phyloP scores from a whole-genome alignment of 176 grass and related monocot species.

The Canna indica region DNA sequence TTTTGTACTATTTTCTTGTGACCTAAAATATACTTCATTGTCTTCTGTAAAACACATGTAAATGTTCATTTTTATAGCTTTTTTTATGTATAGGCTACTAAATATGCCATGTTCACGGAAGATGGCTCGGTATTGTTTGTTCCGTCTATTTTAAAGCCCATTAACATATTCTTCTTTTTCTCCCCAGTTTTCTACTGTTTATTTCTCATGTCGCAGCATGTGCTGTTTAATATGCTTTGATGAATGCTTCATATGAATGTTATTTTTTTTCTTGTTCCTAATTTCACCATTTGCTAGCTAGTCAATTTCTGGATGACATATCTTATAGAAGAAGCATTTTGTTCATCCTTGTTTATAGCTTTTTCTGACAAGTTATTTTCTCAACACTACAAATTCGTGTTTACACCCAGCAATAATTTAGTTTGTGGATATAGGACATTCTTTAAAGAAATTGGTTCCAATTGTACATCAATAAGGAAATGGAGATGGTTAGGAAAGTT shows the following conservation, averaged over 20 bases:
- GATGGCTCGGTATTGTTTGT: neutral
- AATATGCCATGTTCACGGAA: neutral
- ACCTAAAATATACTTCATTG: neutral
- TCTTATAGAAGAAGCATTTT: too few species aligned
- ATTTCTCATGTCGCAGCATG: neutral
- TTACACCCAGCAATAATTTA: too few species aligned
- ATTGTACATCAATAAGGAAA: too few species aligned
- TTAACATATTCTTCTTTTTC: neutral
- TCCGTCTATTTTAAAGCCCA: neutral
- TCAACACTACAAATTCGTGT: too few species aligned
- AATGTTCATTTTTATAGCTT: neutral
- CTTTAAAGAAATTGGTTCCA: too few species aligned
- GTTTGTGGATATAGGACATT: too few species aligned
- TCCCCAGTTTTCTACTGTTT: neutral
- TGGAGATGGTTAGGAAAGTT: too few species aligned
- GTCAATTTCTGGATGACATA: too few species aligned
- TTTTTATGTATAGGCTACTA: neutral
- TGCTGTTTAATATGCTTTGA: neutral
- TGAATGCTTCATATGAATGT: neutral
- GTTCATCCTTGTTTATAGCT: too few species aligned
- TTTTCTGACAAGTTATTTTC: too few species aligned
- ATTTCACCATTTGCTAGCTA: neutral
- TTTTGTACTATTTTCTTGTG: neutral
- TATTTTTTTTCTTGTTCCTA: neutral
- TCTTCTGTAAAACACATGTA: neutral